Conservation (phyloP, 78 protist species). For the Diacronema lutheri region DNA sequence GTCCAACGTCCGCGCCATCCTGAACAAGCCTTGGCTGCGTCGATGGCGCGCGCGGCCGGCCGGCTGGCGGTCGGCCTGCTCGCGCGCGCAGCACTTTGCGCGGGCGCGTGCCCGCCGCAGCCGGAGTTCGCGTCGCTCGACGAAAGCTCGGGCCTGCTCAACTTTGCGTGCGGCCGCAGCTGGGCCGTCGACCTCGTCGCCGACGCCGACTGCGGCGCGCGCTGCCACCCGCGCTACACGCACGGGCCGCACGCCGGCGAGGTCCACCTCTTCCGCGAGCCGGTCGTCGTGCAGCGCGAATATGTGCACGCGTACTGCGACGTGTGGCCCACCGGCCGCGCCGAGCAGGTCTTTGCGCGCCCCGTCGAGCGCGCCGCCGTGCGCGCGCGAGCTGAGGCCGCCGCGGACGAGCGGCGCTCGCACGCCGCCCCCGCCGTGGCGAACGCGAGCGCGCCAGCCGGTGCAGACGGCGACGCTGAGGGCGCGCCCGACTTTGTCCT, state of each 20-base stretch:
- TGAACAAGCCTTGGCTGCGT: no score
- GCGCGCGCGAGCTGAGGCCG: background rate
- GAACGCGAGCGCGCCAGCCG: no score
- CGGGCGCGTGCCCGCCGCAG: background rate
- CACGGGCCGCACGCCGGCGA: background rate
- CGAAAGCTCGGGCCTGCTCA: background rate
- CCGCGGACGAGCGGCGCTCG: no score
- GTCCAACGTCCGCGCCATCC: no score
- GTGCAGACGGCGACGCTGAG: no score
- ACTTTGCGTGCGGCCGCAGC: background rate
- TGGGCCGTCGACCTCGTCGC: slow-evolving; percentile 8
- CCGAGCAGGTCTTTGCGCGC: background rate
- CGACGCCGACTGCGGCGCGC: background rate
- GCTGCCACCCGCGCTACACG: slow-evolving; percentile 18
- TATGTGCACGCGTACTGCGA: slow-evolving; percentile 1
- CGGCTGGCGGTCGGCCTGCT: no score
- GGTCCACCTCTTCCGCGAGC: background rate
- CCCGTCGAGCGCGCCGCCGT: background rate
- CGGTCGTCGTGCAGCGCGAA: background rate
- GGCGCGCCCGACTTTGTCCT: no score
- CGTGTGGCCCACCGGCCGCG: background rate
- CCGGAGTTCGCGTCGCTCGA: background rate
- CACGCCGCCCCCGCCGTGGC: no score
- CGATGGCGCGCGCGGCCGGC: no score
- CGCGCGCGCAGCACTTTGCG: no score